Percentiles rank a stretch among this genome's conserved stretches.
phyloP scores from a whole-genome alignment of 345 rosid species.

The Eucalyptus shirleyi region DNA sequence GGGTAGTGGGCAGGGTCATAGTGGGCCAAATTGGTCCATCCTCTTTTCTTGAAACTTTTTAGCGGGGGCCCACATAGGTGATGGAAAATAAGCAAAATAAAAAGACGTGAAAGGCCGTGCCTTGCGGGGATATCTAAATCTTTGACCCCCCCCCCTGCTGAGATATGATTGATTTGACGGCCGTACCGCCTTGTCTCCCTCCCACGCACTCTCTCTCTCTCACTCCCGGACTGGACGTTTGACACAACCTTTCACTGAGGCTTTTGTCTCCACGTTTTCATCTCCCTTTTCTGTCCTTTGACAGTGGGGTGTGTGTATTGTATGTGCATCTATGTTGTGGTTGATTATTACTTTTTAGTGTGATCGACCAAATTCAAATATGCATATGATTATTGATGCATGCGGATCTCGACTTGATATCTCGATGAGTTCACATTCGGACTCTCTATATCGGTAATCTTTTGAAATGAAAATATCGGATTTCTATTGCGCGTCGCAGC shows the following conservation, averaged over 20 bases:
- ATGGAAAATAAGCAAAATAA: neutral
- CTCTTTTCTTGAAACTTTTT: neutral
- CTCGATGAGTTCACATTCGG: neutral
- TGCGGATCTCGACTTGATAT: neutral
- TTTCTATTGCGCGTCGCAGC: fast-evolving
- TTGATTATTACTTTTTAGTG: neutral
- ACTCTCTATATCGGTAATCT: neutral
- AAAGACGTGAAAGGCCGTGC: neutral
- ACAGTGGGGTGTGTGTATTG: neutral
- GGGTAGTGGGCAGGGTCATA: neutral
- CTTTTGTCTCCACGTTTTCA: neutral
- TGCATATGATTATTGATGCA: neutral
- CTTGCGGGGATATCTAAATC: neutral
- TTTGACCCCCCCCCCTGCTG: neutral
- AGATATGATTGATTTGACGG: slow-evolving; percentile 3
- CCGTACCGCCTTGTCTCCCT: neutral
- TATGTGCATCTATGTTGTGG: no score
- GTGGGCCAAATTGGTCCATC: neutral
- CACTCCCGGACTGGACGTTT: neutral
- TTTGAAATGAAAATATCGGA: neutral
- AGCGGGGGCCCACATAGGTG: neutral
- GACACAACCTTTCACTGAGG: slow-evolving; percentile 3
- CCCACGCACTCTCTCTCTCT: slow-evolving; percentile 1
- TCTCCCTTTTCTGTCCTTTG: neutral
- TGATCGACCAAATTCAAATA: neutral